Conservation (phyloP, 345 rosid genomes). For the Gossypium mustelinum region DNA sequence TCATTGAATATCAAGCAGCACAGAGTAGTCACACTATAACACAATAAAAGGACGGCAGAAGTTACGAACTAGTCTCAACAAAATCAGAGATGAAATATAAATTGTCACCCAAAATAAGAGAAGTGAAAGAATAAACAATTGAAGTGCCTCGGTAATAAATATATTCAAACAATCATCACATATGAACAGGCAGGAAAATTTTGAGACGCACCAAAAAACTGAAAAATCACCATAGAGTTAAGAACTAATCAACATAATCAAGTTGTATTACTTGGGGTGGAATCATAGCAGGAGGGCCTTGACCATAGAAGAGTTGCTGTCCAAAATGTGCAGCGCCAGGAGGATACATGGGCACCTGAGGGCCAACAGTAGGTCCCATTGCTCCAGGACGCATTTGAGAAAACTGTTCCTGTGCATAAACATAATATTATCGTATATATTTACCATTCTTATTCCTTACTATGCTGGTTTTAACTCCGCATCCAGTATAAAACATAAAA, state of each 20-base stretch:
- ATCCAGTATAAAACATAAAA: not conserved
- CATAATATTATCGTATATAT: not conserved
- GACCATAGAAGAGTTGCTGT: constrained; percentile 49
- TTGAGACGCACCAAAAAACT: not conserved
- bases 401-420: constrained; percentile 67
- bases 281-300: constrained; percentile 49
- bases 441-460: no score
- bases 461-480: not conserved
- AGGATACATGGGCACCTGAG: constrained; percentile 83
- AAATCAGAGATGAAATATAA: not conserved
- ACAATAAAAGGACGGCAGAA: not conserved
- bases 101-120: not conserved
- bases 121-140: not conserved
- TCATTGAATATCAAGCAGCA: not conserved
- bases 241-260: not conserved
- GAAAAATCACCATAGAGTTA: no score
- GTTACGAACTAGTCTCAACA: not conserved
- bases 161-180: not conserved
- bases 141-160: not conserved
- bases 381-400: constrained; percentile 78
- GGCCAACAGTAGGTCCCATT: constrained; percentile 70
- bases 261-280: constrained; percentile 60
- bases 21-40: not conserved
- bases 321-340: constrained; percentile 78
- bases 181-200: not conserved